These are phyloP conservation scores for Periconia sp. DNA, from an alignment of 2,329 filamentous ascomycete species.

Conservation along the genomic window DNA sequence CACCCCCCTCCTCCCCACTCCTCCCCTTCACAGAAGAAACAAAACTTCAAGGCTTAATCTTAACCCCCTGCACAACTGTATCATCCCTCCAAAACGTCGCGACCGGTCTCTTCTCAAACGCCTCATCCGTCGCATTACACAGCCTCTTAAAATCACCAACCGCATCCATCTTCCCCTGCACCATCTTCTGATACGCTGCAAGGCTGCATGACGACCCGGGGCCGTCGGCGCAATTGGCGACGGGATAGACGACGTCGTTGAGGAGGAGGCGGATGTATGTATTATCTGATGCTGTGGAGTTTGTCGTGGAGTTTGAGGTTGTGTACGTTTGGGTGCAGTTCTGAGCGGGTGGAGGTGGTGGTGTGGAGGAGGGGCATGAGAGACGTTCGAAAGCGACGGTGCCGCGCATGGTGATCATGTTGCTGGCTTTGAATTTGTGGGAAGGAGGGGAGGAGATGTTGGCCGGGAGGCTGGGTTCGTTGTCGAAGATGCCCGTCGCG, in stretches of 20 bases:
- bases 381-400: constrained; percentile 67
- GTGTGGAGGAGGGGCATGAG: constrained; percentile 46
- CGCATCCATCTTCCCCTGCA: constrained; percentile 46
- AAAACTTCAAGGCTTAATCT: background rate
- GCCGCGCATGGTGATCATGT: constrained; percentile 64
- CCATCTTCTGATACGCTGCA: constrained; percentile 37
- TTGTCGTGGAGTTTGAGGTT: constrained; percentile 3
- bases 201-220: constrained; percentile 48
- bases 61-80: background rate
- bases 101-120: background rate
- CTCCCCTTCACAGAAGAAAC: no score
- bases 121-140: constrained; percentile 38
- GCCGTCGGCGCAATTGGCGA: constrained; percentile 58
- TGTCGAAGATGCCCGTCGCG: constrained; percentile 63
- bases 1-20: no score
- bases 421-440: constrained; percentile 58
- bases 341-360: background rate
- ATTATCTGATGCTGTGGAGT: background rate
- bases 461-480: constrained; percentile 53
- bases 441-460: constrained; percentile 50
- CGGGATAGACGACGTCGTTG: constrained; percentile 65
- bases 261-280: constrained; percentile 59
- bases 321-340: background rate
- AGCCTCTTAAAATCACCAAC: constrained; percentile 55
- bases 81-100: background rate